Percentiles rank a stretch among this genome's conserved stretches.
Conservation (phyloP, 148 eudicot genomes). For the Rhododendron kiyosumense region DNA sequence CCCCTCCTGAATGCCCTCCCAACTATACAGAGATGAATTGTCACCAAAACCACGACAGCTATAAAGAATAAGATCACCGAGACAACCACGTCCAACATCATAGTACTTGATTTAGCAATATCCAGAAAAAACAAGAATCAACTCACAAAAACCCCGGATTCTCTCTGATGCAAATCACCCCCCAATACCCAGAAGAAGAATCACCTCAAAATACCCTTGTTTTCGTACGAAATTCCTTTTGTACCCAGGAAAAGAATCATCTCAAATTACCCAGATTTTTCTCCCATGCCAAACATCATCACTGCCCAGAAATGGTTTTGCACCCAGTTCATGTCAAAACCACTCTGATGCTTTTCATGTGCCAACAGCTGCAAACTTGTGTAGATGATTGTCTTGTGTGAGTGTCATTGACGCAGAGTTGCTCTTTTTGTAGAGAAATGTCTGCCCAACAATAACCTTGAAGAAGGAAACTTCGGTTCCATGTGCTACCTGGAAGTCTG, state of each 20-base stretch:
- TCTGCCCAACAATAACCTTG: background rate
- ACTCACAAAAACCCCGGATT: background rate
- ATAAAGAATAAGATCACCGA: conserved; percentile 14
- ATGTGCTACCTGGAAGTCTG: background rate
- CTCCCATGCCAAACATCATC: conserved; percentile 2
- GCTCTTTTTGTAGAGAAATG: background rate
- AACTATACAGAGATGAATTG: conserved; percentile 21
- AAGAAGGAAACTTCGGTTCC: background rate
- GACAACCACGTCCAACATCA: conserved; percentile 15
- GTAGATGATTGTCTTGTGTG: background rate
- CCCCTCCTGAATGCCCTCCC: conserved; percentile 23
- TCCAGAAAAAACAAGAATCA: background rate
- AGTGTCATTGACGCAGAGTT: background rate
- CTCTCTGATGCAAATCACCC: background rate
- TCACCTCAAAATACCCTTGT: background rate
- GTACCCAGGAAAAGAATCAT: background rate
- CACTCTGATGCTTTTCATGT: background rate
- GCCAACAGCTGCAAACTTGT: conserved; percentile 3
- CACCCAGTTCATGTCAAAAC: background rate
- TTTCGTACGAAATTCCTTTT: too few species aligned
- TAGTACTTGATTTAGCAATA: background rate
- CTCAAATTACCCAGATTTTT: background rate
- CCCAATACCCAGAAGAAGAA: background rate
- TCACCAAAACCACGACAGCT: conserved; percentile 18
- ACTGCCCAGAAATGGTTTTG: background rate